These are phyloP conservation scores for Dendrobium officinale DNA, from an alignment of 106 monocot genomes.

Conservation along the genomic window DNA sequence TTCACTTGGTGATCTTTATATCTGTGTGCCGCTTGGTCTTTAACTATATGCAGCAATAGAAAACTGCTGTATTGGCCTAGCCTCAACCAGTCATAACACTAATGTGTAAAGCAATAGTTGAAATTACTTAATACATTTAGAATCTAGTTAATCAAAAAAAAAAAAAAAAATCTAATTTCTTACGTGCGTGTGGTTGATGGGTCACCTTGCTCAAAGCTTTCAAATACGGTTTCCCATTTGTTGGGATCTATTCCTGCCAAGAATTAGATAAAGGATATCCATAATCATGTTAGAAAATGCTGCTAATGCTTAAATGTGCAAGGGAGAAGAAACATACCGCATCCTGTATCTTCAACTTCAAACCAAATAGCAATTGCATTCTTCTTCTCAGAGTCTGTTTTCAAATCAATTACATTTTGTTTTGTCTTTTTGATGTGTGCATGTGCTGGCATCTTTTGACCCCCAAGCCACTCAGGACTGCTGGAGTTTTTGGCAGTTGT, in stretches of 20 bases:
- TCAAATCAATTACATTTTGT: slow-evolving; percentile 10
- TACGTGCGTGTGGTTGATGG: slow-evolving; percentile 61
- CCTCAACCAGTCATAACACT: no score
- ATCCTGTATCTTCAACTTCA: slow-evolving; percentile 67
- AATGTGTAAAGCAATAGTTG: no score
- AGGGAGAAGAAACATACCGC: slow-evolving; percentile 22
- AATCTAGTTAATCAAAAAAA: no score
- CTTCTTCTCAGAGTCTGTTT: slow-evolving; percentile 16
- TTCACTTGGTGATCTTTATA: no score
- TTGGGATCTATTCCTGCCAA: slow-evolving; percentile 45
- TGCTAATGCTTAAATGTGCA: background rate
- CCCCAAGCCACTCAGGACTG: background rate
- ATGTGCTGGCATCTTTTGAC: slow-evolving; percentile 3
- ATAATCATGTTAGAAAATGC: background rate
- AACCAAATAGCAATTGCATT: slow-evolving; percentile 36
- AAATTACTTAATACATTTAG: no score
- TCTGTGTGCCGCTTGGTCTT: no score
- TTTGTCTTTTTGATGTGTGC: slow-evolving; percentile 6
- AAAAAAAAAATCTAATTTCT: no score
- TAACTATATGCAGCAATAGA: no score
- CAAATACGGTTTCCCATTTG: slow-evolving; percentile 66
- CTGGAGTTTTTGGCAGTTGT: slow-evolving; percentile 11
- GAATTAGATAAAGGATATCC: background rate
- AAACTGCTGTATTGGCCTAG: no score
- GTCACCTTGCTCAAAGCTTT: slow-evolving; percentile 64